Conservation (phyloP, 2,329 filamentous ascomycete genomes). For the Tolypocladium endophyticum region DNA sequence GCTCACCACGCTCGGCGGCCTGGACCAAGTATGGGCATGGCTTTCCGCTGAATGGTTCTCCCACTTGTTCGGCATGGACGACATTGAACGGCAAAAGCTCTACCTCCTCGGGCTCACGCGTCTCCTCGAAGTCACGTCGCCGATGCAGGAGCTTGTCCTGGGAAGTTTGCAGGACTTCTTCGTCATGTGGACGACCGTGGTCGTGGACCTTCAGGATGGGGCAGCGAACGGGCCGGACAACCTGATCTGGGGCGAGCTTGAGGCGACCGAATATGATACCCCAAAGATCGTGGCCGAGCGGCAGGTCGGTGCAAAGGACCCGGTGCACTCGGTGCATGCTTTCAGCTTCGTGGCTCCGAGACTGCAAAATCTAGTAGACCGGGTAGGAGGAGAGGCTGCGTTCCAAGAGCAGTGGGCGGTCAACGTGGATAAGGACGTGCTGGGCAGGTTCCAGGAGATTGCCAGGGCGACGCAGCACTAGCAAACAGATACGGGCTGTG, state of each 20-base stretch:
- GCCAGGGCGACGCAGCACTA: constrained; percentile 7
- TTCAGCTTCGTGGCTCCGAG: constrained; percentile 54
- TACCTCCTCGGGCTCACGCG: constrained; percentile 63
- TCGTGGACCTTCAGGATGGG: constrained; percentile 55
- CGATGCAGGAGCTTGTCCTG: constrained; percentile 47
- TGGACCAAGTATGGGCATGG: constrained; percentile 49
- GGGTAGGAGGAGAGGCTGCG: constrained; percentile 50
- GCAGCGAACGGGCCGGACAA: constrained; percentile 39
- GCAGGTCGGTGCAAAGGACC: constrained; percentile 47
- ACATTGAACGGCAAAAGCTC: constrained; percentile 57
- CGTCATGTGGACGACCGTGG: constrained; percentile 61
- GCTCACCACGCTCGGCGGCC: constrained; percentile 33
- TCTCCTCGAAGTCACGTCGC: constrained; percentile 52
- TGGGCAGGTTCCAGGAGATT: constrained; percentile 46
- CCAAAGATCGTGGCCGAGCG: constrained; percentile 43
- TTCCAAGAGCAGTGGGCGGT: constrained; percentile 60
- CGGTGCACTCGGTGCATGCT: constrained; percentile 55
- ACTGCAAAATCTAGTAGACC: constrained; percentile 46
- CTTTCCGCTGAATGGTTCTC: constrained; percentile 55
- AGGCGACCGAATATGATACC: constrained; percentile 43
- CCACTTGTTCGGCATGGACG: constrained; percentile 57
- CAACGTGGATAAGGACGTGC: constrained; percentile 66
- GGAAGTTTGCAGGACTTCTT: constrained; percentile 61
- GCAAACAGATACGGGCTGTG: background rate
- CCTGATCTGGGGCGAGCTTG: constrained; percentile 34